Conservation (phyloP, 73 alveolate genomes). For the Blepharisma japonicum region DNA sequence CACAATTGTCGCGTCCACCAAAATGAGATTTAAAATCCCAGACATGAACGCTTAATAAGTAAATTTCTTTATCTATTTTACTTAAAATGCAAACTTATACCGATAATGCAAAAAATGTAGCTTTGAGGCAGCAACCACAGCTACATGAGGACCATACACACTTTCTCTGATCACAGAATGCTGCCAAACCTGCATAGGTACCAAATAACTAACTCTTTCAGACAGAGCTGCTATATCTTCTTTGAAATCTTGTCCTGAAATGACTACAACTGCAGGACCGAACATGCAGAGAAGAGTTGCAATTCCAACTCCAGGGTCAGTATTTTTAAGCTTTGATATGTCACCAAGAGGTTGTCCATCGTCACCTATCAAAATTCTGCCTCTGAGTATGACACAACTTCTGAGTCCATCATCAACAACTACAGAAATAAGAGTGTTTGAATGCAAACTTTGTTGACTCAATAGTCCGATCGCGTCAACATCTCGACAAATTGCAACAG, state of each 20-base stretch:
- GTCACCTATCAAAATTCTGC: not conserved
- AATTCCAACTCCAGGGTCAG: constrained; percentile 5
- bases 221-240: not conserved
- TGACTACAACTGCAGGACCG: constrained; percentile 14
- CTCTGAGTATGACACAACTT: constrained; percentile 9
- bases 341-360: constrained; percentile 11
- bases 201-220: not conserved
- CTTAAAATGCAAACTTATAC: not conserved
- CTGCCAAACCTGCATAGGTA: constrained; percentile 9
- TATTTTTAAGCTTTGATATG: not conserved
- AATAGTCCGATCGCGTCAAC: constrained; percentile 14
- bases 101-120: constrained; percentile 4
- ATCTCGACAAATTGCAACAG: constrained; percentile 18
- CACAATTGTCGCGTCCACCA: constrained; percentile 8
- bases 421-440: not conserved
- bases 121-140: constrained; percentile 19
- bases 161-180: constrained; percentile 19
- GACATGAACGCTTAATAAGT: not conserved
- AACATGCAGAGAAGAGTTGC: constrained; percentile 4
- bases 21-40: not conserved
- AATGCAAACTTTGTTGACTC: not conserved
- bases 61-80: not conserved
- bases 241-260: constrained; percentile 4
- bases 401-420: constrained; percentile 14
- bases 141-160: not conserved